phyloP scores from a whole-genome alignment of 2,329 filamentous ascomycete species.

The Epichloe hybrida region DNA sequence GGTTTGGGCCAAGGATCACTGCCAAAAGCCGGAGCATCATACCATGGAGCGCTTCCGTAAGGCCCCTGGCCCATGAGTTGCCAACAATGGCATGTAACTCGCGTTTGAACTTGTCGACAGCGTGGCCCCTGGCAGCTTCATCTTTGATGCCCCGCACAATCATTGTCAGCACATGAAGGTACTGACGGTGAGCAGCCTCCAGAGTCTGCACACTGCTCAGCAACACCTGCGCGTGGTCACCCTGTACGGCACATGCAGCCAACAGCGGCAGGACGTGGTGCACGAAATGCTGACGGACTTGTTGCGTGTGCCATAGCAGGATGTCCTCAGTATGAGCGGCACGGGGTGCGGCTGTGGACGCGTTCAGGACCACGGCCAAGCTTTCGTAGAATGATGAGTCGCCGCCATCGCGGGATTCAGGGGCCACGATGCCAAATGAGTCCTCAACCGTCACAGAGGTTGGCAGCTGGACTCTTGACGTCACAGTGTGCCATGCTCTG shows the following conservation, averaged over 20 bases:
- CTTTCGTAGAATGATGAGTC: conserved; percentile 36
- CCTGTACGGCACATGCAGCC: conserved; percentile 29
- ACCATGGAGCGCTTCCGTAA: conserved; percentile 39
- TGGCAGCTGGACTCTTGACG: conserved; percentile 41
- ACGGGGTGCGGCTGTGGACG: conserved; percentile 30
- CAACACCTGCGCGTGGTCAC: conserved; percentile 32
- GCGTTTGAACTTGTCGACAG: conserved; percentile 38
- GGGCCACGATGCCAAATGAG: conserved; percentile 34
- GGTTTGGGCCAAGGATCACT: conserved; percentile 27
- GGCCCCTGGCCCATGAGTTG: conserved; percentile 42
- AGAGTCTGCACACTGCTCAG: conserved; percentile 41
- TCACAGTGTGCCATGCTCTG: conserved; percentile 49
- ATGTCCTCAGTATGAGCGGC: conserved; percentile 42
- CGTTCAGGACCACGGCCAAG: conserved; percentile 38
- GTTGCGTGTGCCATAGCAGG: conserved; percentile 45
- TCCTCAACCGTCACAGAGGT: conserved; percentile 41
- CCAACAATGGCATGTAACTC: conserved; percentile 53
- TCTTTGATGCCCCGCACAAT: conserved; percentile 34
- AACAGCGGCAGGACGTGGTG: conserved; percentile 45
- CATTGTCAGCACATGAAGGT: conserved; percentile 39
- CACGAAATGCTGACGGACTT: conserved; percentile 47
- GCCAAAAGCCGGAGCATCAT: conserved; percentile 41
- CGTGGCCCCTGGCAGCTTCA: conserved; percentile 21
- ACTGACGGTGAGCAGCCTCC: conserved; percentile 45
- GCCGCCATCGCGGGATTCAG: conserved; percentile 28